Base-by-base conservation (phyloP, 208 protist species). In the Leishmania guyanensis region DNA sequence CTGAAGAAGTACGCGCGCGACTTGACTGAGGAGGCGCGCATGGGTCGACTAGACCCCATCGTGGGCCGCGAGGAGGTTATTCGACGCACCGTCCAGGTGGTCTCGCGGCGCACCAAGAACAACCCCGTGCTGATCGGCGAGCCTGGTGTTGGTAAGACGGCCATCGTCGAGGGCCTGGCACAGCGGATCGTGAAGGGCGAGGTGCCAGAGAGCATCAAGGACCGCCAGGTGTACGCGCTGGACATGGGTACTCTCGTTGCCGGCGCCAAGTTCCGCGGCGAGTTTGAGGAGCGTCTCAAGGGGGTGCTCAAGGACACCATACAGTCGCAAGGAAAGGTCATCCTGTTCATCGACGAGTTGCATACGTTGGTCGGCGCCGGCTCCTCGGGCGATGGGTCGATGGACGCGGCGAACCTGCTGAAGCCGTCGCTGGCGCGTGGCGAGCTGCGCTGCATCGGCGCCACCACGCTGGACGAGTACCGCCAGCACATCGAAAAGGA, bases 211-310 rank as follows among this genome's bases (percentile, higher is more conserved):
- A 97, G 90, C 79, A 92, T 98, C 75, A 92, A 97, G 84, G 86
- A 88, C 53, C 95, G 96, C 73, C 75, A 93, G 83, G 94, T 98
- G 43, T 98, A 89, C 84, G 78, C 97, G 8, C 94, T 99, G 5
- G 99, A 99, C 92, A 98, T 99, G 94, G 99, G 98, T 65, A 90
- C 98, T 10, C 93, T 99, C 33, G 94, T 99, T 70, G 99, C 99
- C 12, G 99, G 99, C 16, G 98, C 99, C 43, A 99, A 99, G 89
- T 99, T 99, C 88, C 91, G 99, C 48, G 99, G 99, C 60, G 99
- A 99, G 91, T 99, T 99, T 88, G 99, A 99, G 91, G 99, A 99
- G 87, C 93, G 99, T 14, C 94, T 99, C 48, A 99, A 99, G 93
- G 96, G 93, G 0, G 98, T 99, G 29, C 90, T 99, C 97, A 98